A percentile compares a stretch with the other conserved stretches of the same genome.
phyloP scores from a whole-genome alignment of 306 rosid genomes.

The Inga laurina region DNA sequence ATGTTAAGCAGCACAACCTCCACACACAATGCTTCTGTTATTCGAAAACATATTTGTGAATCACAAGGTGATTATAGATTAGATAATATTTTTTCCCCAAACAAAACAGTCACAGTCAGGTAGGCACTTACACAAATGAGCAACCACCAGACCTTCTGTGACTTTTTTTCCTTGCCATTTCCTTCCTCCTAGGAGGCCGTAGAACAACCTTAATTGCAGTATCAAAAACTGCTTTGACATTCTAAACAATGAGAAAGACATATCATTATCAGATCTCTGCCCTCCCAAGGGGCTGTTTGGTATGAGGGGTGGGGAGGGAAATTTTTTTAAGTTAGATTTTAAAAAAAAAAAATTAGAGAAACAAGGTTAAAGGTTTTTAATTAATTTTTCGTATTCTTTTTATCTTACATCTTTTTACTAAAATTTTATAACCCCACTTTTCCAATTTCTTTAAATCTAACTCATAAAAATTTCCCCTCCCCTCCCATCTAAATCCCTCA shows the following conservation, averaged over 20 bases:
- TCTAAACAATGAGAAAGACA: constrained; percentile 51
- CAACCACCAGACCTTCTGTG: constrained; percentile 77
- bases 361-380: no score
- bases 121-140: constrained; percentile 74
- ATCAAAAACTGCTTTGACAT: constrained; percentile 96
- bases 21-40: constrained; percentile 76
- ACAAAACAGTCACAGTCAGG: not conserved
- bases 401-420: no score
- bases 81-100: not conserved
- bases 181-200: constrained; percentile 94
- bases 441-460: no score
- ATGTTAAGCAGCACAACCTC: constrained; percentile 72
- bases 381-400: no score
- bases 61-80: not conserved
- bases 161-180: constrained; percentile 70
- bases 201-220: constrained; percentile 97
- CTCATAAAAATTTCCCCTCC: no score
- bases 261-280: constrained; percentile 3
- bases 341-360: no score
- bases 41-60: constrained; percentile 16
- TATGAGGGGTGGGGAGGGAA: no score
- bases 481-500: no score
- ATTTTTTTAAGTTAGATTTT: no score
- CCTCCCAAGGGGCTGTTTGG: no score
- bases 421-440: no score